Percentiles rank a stretch among this genome's conserved stretches.
Evolutionary conservation across 148 eudicot genomes (phyloP).

Genomic region (Drosera capensis): DNA sequence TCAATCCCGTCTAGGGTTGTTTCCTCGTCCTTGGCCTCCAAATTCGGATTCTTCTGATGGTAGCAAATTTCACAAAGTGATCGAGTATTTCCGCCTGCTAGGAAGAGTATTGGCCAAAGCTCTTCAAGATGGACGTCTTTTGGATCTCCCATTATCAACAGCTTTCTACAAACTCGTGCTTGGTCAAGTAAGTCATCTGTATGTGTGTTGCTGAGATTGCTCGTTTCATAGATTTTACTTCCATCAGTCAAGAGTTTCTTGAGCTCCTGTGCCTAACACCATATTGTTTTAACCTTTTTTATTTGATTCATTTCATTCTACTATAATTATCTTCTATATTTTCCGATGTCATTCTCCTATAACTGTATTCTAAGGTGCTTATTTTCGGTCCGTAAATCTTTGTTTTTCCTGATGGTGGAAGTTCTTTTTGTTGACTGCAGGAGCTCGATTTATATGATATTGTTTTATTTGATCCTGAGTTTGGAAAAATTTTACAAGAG

Average conservation of each 20-base stretch:
- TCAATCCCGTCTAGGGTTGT: conserved; percentile 77
- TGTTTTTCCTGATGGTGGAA: background rate
- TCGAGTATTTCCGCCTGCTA: conserved; percentile 69
- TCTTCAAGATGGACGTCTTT: conserved; percentile 94
- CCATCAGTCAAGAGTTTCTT: no score
- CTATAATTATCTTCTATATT: no score
- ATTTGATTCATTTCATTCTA: no score
- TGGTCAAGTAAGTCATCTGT: conserved; percentile 48
- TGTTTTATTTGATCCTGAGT: conserved; percentile 66
- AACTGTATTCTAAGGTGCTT: background rate
- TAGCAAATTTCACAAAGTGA: conserved; percentile 43
- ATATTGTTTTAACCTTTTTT: no score
- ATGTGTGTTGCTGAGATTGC: no score
- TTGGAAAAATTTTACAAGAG: conserved; percentile 82
- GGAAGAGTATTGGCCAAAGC: conserved; percentile 98
- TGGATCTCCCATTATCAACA: conserved; percentile 73
- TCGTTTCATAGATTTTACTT: no score
- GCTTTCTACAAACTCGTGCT: conserved; percentile 82
- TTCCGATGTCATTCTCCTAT: no score
- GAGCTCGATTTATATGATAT: conserved; percentile 98
- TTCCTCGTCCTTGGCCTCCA: conserved; percentile 85
- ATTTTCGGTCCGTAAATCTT: background rate
- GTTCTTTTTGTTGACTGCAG: conserved; percentile 22
- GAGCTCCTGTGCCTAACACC: no score
- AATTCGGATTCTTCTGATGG: conserved; percentile 50